These are phyloP conservation scores for Porogramme epimiltina DNA, from an alignment of 1,284 basidiomycete species.

Conservation along the genomic window DNA sequence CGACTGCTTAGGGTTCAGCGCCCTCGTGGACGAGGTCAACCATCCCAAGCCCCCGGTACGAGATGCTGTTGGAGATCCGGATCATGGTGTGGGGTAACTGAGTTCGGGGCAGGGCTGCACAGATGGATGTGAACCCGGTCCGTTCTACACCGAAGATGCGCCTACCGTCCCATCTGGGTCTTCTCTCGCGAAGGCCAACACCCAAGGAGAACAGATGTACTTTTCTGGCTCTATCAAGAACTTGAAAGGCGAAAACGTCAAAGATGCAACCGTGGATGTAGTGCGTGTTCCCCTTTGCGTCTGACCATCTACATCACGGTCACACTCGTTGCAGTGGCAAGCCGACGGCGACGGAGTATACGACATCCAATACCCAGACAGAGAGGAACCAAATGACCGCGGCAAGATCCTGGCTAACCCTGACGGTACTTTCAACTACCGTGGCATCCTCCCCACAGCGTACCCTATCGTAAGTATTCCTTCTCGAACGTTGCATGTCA, in stretches of 20 bases:
- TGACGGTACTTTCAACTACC: slow-evolving; percentile 38
- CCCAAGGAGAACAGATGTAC: slow-evolving; percentile 38
- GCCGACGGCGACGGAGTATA: slow-evolving; percentile 43
- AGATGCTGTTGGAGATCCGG: too few relatives aligned
- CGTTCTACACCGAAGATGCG: slow-evolving; percentile 41
- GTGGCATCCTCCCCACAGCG: slow-evolving; percentile 40
- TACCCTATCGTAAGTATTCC: slow-evolving; percentile 34
- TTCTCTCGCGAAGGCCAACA: slow-evolving; percentile 34
- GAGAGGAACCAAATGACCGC: slow-evolving; percentile 39
- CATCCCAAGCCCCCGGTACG: slow-evolving; percentile 39
- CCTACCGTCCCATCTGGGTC: slow-evolving; percentile 39
- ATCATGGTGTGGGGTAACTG: too few relatives aligned
- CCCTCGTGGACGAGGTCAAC: slow-evolving; percentile 41
- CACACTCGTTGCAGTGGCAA: slow-evolving; percentile 36
- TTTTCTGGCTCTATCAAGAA: slow-evolving; percentile 39
- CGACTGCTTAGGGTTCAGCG: slow-evolving; percentile 41
- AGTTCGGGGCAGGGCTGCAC: slow-evolving; percentile 33
- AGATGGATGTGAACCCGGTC: slow-evolving; percentile 41
- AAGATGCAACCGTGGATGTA: slow-evolving; percentile 38
- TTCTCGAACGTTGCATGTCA: neutral
- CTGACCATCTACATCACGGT: neutral
- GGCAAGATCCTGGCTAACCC: slow-evolving; percentile 37
- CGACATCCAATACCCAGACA: slow-evolving; percentile 40
- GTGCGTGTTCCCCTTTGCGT: slow-evolving; percentile 22
- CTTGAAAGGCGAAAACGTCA: slow-evolving; percentile 35